phyloP scores from a whole-genome alignment of 2,329 filamentous ascomycete genomes.

The Plenodomus tracheiphilus region DNA sequence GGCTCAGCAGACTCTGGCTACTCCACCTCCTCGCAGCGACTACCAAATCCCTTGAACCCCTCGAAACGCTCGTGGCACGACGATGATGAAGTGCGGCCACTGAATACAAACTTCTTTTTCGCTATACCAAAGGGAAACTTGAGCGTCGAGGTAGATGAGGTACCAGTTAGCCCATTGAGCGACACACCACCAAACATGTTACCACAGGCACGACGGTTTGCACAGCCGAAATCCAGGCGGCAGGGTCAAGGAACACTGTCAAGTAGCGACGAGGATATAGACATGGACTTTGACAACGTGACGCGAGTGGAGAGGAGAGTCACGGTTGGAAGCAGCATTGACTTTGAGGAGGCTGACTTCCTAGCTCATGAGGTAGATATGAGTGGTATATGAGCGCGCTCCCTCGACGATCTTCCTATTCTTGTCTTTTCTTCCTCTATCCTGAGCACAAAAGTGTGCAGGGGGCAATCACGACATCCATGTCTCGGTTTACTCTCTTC shows the following conservation, averaged over 20 bases:
- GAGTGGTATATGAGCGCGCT: constrained; percentile 34
- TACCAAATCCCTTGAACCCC: constrained; percentile 30
- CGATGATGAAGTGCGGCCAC: constrained; percentile 30
- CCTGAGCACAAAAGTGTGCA: too few relatives aligned
- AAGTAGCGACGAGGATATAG: constrained; percentile 35
- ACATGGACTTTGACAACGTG: constrained; percentile 37
- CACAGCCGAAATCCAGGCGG: constrained; percentile 34
- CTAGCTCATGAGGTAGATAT: constrained; percentile 39
- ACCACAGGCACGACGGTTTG: constrained; percentile 30
- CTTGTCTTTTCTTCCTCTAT: not conserved
- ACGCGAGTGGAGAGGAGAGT: constrained; percentile 41
- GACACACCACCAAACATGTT: constrained; percentile 29
- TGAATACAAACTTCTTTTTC: constrained; percentile 35
- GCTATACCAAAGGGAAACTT: constrained; percentile 18
- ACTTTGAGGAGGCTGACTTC: constrained; percentile 74
- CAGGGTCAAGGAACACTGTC: constrained; percentile 5
- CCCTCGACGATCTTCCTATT: not conserved
- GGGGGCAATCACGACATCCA: too few relatives aligned
- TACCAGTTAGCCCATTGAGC: constrained; percentile 41
- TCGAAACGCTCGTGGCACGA: constrained; percentile 51
- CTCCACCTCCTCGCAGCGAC: constrained; percentile 27
- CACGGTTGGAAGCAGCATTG: constrained; percentile 46
- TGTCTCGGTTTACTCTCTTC: not conserved
- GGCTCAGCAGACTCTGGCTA: constrained; percentile 32
- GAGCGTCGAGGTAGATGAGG: constrained; percentile 32